Percentiles rank a stretch among this genome's conserved stretches.
phyloP scores from a whole-genome alignment of 2,329 filamentous ascomycete species.

The Venturia carpophila region DNA sequence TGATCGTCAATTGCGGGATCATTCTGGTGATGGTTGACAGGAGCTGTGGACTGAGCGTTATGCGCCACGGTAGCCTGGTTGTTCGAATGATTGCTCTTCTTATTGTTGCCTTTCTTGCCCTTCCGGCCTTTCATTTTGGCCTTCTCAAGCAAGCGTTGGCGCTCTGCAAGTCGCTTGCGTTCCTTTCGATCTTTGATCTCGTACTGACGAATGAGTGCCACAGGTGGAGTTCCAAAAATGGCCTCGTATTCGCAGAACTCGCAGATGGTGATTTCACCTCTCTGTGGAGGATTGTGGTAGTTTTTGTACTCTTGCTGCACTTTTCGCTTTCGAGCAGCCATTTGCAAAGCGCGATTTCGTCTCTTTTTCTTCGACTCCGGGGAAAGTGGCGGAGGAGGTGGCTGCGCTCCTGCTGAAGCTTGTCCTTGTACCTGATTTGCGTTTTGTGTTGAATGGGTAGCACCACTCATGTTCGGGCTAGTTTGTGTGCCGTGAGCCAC shows the following conservation, averaged over 20 bases:
- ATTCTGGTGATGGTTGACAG: slow-evolving; percentile 1
- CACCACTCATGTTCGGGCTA: slow-evolving; percentile 43
- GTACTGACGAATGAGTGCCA: slow-evolving; percentile 79
- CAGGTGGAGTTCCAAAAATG: slow-evolving; percentile 83
- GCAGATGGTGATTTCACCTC: slow-evolving; percentile 85
- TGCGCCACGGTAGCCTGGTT: background rate
- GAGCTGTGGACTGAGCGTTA: background rate
- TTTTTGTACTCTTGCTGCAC: slow-evolving; percentile 71
- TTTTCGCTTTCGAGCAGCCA: slow-evolving; percentile 69
- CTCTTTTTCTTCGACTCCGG: slow-evolving; percentile 55
- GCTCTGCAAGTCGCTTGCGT: slow-evolving; percentile 77
- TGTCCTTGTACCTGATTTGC: slow-evolving; percentile 25
- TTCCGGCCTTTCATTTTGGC: slow-evolving; percentile 90
- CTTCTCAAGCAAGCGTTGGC: slow-evolving; percentile 77
- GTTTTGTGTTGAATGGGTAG: slow-evolving; percentile 23
- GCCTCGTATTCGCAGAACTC: slow-evolving; percentile 97
- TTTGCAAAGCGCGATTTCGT: slow-evolving; percentile 46
- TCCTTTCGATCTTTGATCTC: slow-evolving; percentile 88
- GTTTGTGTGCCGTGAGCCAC: slow-evolving; percentile 50
- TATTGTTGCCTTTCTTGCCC: slow-evolving; percentile 71
- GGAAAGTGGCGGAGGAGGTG: slow-evolving; percentile 37
- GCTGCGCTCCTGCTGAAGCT: slow-evolving; percentile 24
- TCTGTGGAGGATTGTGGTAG: slow-evolving; percentile 60
- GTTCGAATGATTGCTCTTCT: slow-evolving; percentile 13
- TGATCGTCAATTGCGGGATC: background rate